Percentiles rank a stretch among this genome's conserved stretches.
Evolutionary conservation across 306 rosid species (phyloP).

Genomic region (Coriaria nepalensis): DNA sequence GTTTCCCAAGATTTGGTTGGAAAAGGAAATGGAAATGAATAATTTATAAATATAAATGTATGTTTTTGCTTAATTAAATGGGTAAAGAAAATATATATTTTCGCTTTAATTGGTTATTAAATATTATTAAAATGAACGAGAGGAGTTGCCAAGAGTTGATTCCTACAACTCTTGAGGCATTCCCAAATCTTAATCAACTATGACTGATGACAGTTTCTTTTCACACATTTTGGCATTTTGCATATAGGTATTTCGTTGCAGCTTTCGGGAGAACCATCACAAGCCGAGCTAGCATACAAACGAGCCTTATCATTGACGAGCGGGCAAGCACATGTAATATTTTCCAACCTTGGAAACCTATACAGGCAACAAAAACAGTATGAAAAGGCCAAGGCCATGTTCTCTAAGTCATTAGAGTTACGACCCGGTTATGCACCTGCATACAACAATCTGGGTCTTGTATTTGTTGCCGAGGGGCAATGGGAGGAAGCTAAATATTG

Average conservation of each 20-base stretch:
- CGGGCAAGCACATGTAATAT: conserved; percentile 44
- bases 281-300: conserved; percentile 71
- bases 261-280: conserved; percentile 52
- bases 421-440: conserved; percentile 93
- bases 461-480: conserved; percentile 77
- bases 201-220: no score
- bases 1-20: no score
- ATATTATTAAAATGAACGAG: no score
- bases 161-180: no score
- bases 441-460: conserved; percentile 80
- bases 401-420: conserved; percentile 71
- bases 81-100: no score
- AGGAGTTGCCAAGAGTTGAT: no score
- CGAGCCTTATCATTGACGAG: conserved; percentile 62
- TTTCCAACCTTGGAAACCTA: conserved; percentile 81
- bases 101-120: no score
- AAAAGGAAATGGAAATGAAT: no score
- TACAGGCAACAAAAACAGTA: conserved; percentile 77
- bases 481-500: conserved; percentile 87
- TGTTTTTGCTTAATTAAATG: no score
- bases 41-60: no score
- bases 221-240: no score
- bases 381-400: conserved; percentile 85
- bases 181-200: no score
- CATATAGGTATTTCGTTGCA: conserved; percentile 83